Base-by-base conservation (phyloP, 1,284 basidiomycete species). In the Pascua guehoae region DNA sequence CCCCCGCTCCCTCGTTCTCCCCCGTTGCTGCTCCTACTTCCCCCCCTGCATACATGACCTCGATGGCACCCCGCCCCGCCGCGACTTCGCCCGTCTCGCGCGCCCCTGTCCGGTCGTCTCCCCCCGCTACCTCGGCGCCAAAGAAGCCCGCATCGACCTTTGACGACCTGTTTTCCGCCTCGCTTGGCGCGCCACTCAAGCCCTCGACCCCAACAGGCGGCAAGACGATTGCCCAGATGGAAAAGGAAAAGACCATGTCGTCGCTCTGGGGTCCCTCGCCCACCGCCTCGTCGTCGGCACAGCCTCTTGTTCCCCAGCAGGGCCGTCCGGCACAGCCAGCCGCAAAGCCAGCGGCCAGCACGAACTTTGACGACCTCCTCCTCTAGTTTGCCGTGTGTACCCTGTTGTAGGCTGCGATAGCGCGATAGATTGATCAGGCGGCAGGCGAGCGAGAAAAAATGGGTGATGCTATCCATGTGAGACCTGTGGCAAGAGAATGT, bases 161-260 rank as follows among this genome's bases (percentile, higher is more conserved):
- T 69, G 94, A 95, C 66, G 93, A 97, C 72, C 77, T 97, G 58
- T 97, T 91, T 89, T 84, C 84, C 16, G 82, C 92, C 79, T 90
- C 89, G 1, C 82, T 95, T 17, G 57, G 74, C 36, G 58, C 58
- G 40, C 53, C 69, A 9, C 58, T 56, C 37, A 73, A 65, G 52
- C 39, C 71, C 14, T 63, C 72, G 8, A 38, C 58, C 7, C 67
- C 71, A 0, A 60, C 56, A 12, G 62, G 58, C 15, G 58, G 57
- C 32, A 93, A 91, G 81, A 89, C 86, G 46, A 93, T 93, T 65
- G 88, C 87, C 72, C 90, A 91, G 70, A 72, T 94, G 66, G 87
- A 91, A 77, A 86, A 85, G 78, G 91, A 94, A 79, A 91, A 91
- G 79, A 82, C 85, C 4, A 83, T 83, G 69, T 84, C 85, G 40